phyloP scores from a whole-genome alignment of 2,329 filamentous ascomycete species.

The Hypoxylon sp. region DNA sequence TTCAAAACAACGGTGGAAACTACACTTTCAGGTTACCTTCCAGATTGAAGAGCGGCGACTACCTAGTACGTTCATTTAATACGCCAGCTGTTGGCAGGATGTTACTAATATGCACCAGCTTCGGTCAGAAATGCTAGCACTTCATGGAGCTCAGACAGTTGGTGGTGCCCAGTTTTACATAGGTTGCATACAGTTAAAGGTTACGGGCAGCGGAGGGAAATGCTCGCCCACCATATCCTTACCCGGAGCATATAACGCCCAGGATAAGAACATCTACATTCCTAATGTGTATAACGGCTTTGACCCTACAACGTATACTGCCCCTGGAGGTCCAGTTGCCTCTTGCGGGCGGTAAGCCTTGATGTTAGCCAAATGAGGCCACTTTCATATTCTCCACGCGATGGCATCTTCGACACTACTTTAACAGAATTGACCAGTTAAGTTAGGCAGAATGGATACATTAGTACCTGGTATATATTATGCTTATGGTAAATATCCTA shows the following conservation, averaged over 20 bases:
- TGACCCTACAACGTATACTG: conserved; percentile 53
- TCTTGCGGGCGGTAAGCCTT: conserved; percentile 27
- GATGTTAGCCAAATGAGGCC: not conserved
- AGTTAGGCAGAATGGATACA: not conserved
- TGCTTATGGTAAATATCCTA: not conserved
- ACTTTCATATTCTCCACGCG: too few relatives aligned
- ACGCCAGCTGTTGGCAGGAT: not conserved
- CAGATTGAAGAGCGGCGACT: conserved; percentile 53
- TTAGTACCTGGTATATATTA: not conserved
- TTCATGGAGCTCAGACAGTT: conserved; percentile 51
- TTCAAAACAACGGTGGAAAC: conserved; percentile 43
- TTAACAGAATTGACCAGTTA: not conserved
- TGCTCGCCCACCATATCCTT: conserved; percentile 54
- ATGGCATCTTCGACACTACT: too few relatives aligned
- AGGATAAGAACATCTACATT: conserved; percentile 52
- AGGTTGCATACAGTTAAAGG: conserved; percentile 54
- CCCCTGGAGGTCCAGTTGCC: conserved; percentile 48
- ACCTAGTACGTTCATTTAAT: conserved; percentile 47
- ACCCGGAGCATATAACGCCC: conserved; percentile 52
- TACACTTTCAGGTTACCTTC: conserved; percentile 51
- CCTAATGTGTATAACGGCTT: conserved; percentile 55
- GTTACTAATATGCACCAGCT: conserved; percentile 44
- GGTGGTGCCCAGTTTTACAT: conserved; percentile 56
- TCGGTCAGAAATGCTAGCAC: conserved; percentile 56
- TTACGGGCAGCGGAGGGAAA: conserved; percentile 51